These are phyloP conservation scores for Salix arbutifolia DNA, from an alignment of 345 rosid species.

Conservation along the genomic window DNA sequence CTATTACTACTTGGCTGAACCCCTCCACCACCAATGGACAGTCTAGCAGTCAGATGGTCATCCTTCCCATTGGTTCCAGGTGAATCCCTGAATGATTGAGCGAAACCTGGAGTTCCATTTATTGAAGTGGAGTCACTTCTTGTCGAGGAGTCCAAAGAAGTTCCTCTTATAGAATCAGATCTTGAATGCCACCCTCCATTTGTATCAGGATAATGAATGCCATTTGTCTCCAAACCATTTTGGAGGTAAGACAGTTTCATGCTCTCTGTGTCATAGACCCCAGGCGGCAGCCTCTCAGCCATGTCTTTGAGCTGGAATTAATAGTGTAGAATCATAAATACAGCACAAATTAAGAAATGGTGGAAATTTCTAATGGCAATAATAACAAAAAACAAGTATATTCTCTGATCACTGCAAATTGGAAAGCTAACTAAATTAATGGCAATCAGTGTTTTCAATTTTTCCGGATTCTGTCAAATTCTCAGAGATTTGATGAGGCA, in stretches of 20 bases:
- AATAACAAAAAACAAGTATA: not conserved
- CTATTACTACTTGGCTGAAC: slow-evolving; percentile 31
- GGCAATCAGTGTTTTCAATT: not conserved
- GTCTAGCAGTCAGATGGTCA: slow-evolving; percentile 40
- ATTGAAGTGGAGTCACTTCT: slow-evolving; percentile 29
- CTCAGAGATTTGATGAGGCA: not conserved
- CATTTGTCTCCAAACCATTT: slow-evolving; percentile 69
- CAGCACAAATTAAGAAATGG: not conserved
- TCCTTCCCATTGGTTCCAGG: slow-evolving; percentile 40
- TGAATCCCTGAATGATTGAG: slow-evolving; percentile 41
- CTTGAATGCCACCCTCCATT: slow-evolving; percentile 62
- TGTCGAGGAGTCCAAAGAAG: slow-evolving; percentile 46
- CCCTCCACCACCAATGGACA: slow-evolving; percentile 41
- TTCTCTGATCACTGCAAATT: not conserved
- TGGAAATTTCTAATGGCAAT: not conserved
- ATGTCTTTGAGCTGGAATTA: slow-evolving; percentile 76
- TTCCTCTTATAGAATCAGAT: slow-evolving; percentile 51
- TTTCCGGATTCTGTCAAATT: not conserved
- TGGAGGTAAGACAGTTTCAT: slow-evolving; percentile 38
- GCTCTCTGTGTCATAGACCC: slow-evolving; percentile 55
- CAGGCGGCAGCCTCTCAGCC: slow-evolving; percentile 76
- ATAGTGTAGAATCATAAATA: slow-evolving; percentile 8
- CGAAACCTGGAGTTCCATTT: slow-evolving; percentile 40
- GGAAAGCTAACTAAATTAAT: not conserved
- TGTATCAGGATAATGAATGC: slow-evolving; percentile 45